Evolutionary conservation across 1,139 yeast genomes (phyloP).

Genomic region (Debaryomycetaceae sp.): DNA sequence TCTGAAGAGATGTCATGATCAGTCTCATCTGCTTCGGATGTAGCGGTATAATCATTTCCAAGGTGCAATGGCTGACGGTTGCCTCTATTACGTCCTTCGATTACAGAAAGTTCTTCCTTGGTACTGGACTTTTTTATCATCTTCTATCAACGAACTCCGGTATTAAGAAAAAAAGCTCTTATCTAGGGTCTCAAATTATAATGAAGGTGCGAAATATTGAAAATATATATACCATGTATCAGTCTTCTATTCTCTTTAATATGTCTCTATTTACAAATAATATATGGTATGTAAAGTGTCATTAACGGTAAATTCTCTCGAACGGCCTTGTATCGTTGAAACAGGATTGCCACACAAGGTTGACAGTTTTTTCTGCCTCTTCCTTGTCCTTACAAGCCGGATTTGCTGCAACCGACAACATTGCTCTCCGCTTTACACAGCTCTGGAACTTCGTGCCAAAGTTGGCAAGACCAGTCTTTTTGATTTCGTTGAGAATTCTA

Average conservation of each 20-base stretch:
- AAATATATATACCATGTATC: too few species aligned
- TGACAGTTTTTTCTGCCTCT: constrained; percentile 77
- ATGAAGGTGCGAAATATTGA: not conserved
- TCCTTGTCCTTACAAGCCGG: constrained; percentile 72
- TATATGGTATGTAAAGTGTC: not conserved
- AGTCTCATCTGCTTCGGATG: too few species aligned
- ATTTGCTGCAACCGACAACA: constrained; percentile 77
- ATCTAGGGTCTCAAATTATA: too few species aligned
- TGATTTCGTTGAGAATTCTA: constrained; percentile 81
- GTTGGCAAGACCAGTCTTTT: constrained; percentile 56
- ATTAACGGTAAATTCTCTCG: constrained; percentile 70
- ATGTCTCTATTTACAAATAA: not conserved
- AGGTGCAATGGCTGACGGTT: constrained; percentile 19
- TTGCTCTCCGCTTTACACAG: constrained; percentile 87
- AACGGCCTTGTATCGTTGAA: constrained; percentile 95
- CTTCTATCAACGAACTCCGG: too few species aligned
- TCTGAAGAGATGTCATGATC: constrained; percentile 2
- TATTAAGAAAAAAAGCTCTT: too few species aligned
- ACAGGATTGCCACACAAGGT: constrained; percentile 89
- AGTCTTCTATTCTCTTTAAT: not conserved
- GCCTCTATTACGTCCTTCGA: constrained; percentile 20
- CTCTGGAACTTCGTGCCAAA: constrained; percentile 83
- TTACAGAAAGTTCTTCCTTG: constrained; percentile 18
- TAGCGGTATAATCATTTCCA: constrained; percentile 22
- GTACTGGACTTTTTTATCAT: constrained; percentile 11